Conservation (phyloP, 805 yeast species). For the Nakazawaea wickerhamii region DNA sequence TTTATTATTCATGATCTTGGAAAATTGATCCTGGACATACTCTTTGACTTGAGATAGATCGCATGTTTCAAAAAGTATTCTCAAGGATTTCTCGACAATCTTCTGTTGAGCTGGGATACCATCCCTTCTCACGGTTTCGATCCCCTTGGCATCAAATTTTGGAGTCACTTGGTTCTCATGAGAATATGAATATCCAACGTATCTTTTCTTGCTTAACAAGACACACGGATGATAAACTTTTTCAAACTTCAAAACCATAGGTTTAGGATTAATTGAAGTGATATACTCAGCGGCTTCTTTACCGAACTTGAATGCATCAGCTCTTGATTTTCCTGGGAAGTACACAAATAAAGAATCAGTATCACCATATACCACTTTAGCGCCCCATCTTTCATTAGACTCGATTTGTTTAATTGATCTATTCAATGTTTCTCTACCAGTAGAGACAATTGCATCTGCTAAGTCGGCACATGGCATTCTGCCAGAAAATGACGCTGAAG, state of each 20-base stretch:
- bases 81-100: slow-evolving; percentile 64
- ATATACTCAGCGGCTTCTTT: slow-evolving; percentile 59
- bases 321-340: slow-evolving; percentile 73
- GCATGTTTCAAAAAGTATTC: slow-evolving; percentile 63
- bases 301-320: slow-evolving; percentile 77
- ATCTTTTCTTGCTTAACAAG: slow-evolving; percentile 79
- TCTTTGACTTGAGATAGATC: slow-evolving; percentile 67
- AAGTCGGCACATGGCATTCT: slow-evolving; percentile 96
- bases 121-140: slow-evolving; percentile 90
- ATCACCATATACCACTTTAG: slow-evolving; percentile 94
- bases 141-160: slow-evolving; percentile 91
- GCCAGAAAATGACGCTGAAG: slow-evolving; percentile 93
- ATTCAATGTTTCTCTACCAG: slow-evolving; percentile 81
- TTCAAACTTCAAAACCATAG: slow-evolving; percentile 81
- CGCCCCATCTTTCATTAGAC: slow-evolving; percentile 58
- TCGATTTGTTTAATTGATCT: slow-evolving; percentile 69
- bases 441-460: slow-evolving; percentile 90
- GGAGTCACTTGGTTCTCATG: slow-evolving; percentile 48
- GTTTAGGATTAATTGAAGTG: slow-evolving; percentile 68
- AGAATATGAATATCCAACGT: slow-evolving; percentile 83
- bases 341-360: slow-evolving; percentile 92
- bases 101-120: slow-evolving; percentile 91
- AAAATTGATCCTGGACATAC: slow-evolving; percentile 62
- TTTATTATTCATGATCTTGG: slow-evolving; percentile 54
- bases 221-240: slow-evolving; percentile 89